Evolutionary conservation across 805 yeast species (phyloP).

Genomic region (Myxozyma geophila): DNA sequence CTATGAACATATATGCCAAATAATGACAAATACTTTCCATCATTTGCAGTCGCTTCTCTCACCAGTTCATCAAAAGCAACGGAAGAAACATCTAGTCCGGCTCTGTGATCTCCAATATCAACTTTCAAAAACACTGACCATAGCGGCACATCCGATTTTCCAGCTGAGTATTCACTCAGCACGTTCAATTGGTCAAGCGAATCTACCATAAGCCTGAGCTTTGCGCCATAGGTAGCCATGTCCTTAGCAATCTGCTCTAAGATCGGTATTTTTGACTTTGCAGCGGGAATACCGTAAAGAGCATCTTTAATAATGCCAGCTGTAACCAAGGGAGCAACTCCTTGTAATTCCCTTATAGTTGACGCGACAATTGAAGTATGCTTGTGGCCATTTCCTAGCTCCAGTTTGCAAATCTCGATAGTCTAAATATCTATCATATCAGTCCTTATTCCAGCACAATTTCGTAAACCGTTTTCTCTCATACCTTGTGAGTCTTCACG

Average conservation of each 20-base stretch:
- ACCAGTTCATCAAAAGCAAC: conserved; percentile 49
- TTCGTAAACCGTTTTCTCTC: too few species aligned
- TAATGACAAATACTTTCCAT: conserved; percentile 45
- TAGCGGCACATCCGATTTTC: conserved; percentile 25
- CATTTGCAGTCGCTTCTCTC: conserved; percentile 41
- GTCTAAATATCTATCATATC: conserved; percentile 46
- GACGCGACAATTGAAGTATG: conserved; percentile 65
- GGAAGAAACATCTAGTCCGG: conserved; percentile 55
- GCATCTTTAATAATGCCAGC: conserved; percentile 52
- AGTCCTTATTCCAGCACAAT: neutral
- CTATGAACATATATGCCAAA: conserved; percentile 81
- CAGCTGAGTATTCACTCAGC: conserved; percentile 7
- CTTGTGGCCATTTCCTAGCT: conserved; percentile 43
- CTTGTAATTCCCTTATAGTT: conserved; percentile 70
- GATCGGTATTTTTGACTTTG: conserved; percentile 54
- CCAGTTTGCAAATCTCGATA: conserved; percentile 58
- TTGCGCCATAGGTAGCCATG: conserved; percentile 44
- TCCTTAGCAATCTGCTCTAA: conserved; percentile 45
- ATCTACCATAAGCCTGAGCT: conserved; percentile 62
- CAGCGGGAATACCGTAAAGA: conserved; percentile 64
- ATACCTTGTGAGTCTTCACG: conserved; percentile 71
- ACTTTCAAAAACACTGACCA: conserved; percentile 74
- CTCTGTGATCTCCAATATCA: conserved; percentile 73
- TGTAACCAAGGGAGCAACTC: conserved; percentile 49
- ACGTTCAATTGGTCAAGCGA: conserved; percentile 57